Conservation (phyloP, 2,329 filamentous ascomycete species). For the Exutisphaerella laricina region DNA sequence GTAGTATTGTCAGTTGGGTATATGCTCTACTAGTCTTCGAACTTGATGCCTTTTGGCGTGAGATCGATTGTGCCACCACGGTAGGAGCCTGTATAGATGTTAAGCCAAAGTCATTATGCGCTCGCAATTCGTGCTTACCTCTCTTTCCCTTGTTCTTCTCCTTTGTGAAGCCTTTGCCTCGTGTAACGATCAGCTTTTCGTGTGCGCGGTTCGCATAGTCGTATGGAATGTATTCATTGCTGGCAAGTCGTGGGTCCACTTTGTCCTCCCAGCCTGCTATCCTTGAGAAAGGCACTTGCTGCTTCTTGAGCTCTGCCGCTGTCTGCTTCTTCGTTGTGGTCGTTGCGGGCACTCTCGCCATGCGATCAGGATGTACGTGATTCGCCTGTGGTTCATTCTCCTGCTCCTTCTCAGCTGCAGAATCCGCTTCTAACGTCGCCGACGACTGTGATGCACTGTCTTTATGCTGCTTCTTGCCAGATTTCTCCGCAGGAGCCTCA, state of each 20-base stretch:
- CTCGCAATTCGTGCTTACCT: slow-evolving; percentile 21
- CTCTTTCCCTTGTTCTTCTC: slow-evolving; percentile 85
- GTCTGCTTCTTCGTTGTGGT: slow-evolving; percentile 16
- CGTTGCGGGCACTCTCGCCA: slow-evolving; percentile 20
- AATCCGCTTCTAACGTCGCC: slow-evolving; percentile 27
- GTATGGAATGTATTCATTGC: slow-evolving; percentile 77
- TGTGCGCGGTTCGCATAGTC: slow-evolving; percentile 86
- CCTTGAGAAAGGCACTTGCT: slow-evolving; percentile 68
- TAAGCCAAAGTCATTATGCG: slow-evolving; percentile 21
- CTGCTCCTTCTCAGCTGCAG: slow-evolving; percentile 16
- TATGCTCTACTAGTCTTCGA: slow-evolving; percentile 83
- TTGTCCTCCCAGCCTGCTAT: slow-evolving; percentile 63
- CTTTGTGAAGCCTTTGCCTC: slow-evolving; percentile 96
- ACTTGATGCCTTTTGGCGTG: slow-evolving; percentile 80
- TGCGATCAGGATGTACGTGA: slow-evolving; percentile 38
- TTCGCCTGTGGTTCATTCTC: slow-evolving; percentile 31
- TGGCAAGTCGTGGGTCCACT: slow-evolving; percentile 64
- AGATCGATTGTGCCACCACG: slow-evolving; percentile 85
- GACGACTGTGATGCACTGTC: slow-evolving; percentile 26
- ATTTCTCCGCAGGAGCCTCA: slow-evolving; percentile 11
- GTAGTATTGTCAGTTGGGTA: too few species aligned
- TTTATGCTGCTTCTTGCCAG: slow-evolving; percentile 1
- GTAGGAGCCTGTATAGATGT: slow-evolving; percentile 82
- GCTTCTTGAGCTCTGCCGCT: slow-evolving; percentile 44
- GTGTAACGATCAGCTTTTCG: slow-evolving; percentile 81